Evolutionary conservation across 805 yeast species (phyloP).

Genomic region (Ogataea ramenticola): DNA sequence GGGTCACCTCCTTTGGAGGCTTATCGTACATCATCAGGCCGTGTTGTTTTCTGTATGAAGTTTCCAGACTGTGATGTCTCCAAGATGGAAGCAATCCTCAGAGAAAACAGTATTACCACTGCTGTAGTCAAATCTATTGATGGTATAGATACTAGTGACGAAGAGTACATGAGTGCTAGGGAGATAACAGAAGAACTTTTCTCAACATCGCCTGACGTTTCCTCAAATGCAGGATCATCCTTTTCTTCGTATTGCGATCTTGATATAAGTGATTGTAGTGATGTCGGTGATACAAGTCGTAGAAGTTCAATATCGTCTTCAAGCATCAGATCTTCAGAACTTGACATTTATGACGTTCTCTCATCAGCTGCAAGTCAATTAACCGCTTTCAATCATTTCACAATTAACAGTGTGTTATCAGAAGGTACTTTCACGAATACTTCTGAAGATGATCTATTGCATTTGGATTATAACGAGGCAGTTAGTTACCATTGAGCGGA

Average conservation of each 20-base stretch:
- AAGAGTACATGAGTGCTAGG: not conserved
- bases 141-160: not conserved
- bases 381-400: not conserved
- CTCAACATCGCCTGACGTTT: not conserved
- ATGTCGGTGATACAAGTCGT: not conserved
- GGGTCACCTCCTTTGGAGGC: slow-evolving; percentile 35
- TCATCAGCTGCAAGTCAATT: not conserved
- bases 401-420: not conserved
- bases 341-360: not conserved
- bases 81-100: slow-evolving; percentile 48
- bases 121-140: slow-evolving; percentile 36
- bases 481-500: not conserved
- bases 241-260: not conserved
- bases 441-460: not conserved
- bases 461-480: not conserved
- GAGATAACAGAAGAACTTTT: not conserved
- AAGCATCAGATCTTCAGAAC: not conserved
- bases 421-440: not conserved
- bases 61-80: slow-evolving; percentile 65
- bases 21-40: not conserved
- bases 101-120: slow-evolving; percentile 51
- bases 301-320: not conserved
- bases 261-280: not conserved
- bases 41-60: slow-evolving; percentile 21
- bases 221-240: not conserved